Evolutionary conservation across 2,329 filamentous ascomycete genomes (phyloP).

Genomic region (Ophiostoma triangulosporum): DNA sequence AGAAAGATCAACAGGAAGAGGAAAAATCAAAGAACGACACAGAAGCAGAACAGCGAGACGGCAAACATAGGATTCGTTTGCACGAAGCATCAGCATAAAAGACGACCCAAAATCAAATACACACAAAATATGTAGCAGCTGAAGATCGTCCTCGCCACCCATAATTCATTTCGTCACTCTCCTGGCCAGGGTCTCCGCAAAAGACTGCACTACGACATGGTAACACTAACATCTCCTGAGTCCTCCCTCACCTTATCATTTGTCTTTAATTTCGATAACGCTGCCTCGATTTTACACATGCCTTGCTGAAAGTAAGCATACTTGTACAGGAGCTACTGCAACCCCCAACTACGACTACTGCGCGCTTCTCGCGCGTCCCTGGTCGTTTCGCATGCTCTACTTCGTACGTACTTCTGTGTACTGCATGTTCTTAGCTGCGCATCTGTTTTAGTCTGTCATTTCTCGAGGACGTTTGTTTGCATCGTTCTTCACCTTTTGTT

Average conservation of each 20-base stretch:
- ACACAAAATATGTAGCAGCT: neutral
- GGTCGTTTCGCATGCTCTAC: neutral
- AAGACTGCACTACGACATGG: slow-evolving; percentile 1
- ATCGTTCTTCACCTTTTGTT: neutral
- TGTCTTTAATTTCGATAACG: slow-evolving; percentile 7
- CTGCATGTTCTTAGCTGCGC: neutral
- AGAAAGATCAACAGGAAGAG: neutral
- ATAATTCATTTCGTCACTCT: slow-evolving; percentile 1
- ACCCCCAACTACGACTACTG: neutral
- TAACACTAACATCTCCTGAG: too few relatives aligned
- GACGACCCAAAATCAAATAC: neutral
- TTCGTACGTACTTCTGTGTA: neutral
- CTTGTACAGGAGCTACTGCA: neutral
- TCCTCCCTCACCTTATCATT: slow-evolving; percentile 8
- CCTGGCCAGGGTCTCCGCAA: slow-evolving; percentile 2
- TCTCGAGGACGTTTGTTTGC: neutral
- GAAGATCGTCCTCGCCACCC: neutral
- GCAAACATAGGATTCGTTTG: too few relatives aligned
- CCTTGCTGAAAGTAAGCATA: neutral
- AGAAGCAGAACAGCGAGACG: neutral
- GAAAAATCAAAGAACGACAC: neutral
- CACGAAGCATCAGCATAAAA: neutral
- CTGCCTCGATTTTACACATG: neutral
- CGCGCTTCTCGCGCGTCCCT: slow-evolving; percentile 15
- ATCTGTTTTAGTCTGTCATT: neutral